Conservation (phyloP, 1,139 yeast species). For the Suhomyces kunorum region DNA sequence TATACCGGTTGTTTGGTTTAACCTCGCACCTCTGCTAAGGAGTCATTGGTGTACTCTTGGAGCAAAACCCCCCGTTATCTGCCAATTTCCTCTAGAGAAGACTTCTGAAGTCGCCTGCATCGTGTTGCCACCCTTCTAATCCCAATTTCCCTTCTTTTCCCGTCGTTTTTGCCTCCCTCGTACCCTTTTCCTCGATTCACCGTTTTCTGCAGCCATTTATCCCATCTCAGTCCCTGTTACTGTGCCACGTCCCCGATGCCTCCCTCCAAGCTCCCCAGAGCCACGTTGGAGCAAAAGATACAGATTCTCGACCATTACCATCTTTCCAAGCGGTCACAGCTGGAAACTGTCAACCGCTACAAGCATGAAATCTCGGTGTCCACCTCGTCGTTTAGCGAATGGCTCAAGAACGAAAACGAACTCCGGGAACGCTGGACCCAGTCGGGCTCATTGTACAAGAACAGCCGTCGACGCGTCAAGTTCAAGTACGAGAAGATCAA, state of each 20-base stretch:
- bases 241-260: slow-evolving; percentile 14
- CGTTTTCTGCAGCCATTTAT: too few relatives aligned
- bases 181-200: too few relatives aligned
- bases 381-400: slow-evolving; percentile 59
- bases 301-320: slow-evolving; percentile 55
- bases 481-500: slow-evolving; percentile 60
- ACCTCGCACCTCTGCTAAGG: slow-evolving; percentile 8
- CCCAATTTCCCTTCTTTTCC: too few relatives aligned
- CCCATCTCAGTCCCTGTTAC: too few relatives aligned
- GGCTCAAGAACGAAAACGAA: slow-evolving; percentile 57
- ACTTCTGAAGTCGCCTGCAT: too few relatives aligned
- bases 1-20: background rate
- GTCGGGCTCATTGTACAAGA: slow-evolving; percentile 41
- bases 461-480: slow-evolving; percentile 49
- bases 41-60: background rate
- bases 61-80: background rate
- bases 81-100: too few relatives aligned
- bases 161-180: too few relatives aligned
- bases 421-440: slow-evolving; percentile 44
- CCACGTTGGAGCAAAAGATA: slow-evolving; percentile 59
- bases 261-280: slow-evolving; percentile 47
- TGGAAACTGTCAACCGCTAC: slow-evolving; percentile 57
- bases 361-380: slow-evolving; percentile 52
- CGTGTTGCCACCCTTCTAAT: too few relatives aligned
- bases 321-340: slow-evolving; percentile 51